These are phyloP conservation scores for Penicillium sp. DNA, from an alignment of 2,329 filamentous ascomycete species.

Conservation along the genomic window DNA sequence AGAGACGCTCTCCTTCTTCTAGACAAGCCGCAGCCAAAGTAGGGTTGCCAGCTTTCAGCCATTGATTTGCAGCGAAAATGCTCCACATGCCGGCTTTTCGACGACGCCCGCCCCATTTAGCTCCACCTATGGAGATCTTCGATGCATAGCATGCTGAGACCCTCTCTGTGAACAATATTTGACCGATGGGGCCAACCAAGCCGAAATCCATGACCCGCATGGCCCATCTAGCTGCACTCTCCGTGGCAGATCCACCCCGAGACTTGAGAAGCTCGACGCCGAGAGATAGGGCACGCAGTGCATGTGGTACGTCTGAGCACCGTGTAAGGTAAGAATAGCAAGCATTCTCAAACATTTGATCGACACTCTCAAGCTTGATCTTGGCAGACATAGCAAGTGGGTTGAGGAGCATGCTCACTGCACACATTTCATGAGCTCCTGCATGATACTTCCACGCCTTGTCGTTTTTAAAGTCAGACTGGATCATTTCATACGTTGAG, in stretches of 20 bases:
- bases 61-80: conserved; percentile 77
- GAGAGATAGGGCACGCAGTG: conserved; percentile 73
- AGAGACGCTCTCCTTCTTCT: conserved; percentile 63
- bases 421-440: conserved; percentile 92
- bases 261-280: conserved; percentile 80
- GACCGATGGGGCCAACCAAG: conserved; percentile 71
- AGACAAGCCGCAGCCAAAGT: conserved; percentile 77
- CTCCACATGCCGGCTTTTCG: conserved; percentile 91
- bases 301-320: conserved; percentile 75
- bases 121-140: conserved; percentile 65
- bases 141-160: conserved; percentile 81
- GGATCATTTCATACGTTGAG: conserved; percentile 86
- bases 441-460: conserved; percentile 97
- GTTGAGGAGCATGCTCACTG: conserved; percentile 76
- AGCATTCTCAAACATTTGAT: conserved; percentile 84
- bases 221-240: conserved; percentile 86
- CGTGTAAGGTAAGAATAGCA: conserved; percentile 90
- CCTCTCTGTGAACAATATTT: conserved; percentile 81
- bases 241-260: conserved; percentile 74
- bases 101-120: conserved; percentile 68
- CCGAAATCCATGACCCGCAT: conserved; percentile 75
- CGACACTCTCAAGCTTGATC: conserved; percentile 74
- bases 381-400: conserved; percentile 72
- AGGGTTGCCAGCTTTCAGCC: conserved; percentile 74
- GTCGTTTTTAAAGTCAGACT: conserved; percentile 86